Evolutionary conservation across 1,284 basidiomycete genomes (phyloP).

Genomic region (Ustilago tritici): DNA sequence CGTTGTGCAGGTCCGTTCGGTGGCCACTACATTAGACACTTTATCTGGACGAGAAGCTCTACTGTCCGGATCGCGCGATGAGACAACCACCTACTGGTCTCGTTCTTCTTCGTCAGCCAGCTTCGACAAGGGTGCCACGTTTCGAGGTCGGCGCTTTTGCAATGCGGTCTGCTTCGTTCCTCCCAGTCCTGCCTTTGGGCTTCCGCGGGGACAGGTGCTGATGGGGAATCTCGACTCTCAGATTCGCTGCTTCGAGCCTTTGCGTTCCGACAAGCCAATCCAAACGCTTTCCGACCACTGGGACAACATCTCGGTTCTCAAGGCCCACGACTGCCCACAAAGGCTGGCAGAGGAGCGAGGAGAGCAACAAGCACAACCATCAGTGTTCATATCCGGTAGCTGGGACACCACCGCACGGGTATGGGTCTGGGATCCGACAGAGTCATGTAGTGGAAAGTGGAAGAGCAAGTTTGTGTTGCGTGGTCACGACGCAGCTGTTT

Average conservation of each 20-base stretch:
- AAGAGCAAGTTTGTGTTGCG: conserved; percentile 24
- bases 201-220: conserved; percentile 35
- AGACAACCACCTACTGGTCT: conserved; percentile 37
- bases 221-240: conserved; percentile 47
- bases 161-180: conserved; percentile 37
- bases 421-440: conserved; percentile 27
- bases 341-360: neutral
- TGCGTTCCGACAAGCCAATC: conserved; percentile 27
- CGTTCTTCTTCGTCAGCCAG: neutral
- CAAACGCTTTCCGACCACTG: conserved; percentile 50
- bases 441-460: conserved; percentile 24
- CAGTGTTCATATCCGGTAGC: conserved; percentile 45
- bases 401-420: conserved; percentile 54
- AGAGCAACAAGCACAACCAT: neutral
- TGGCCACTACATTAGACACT: conserved; percentile 22
- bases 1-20: conserved; percentile 23
- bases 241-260: conserved; percentile 52
- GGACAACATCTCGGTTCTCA: conserved; percentile 53
- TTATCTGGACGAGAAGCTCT: conserved; percentile 41
- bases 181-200: neutral
- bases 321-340: neutral
- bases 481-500: conserved; percentile 54
- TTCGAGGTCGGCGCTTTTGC: conserved; percentile 32
- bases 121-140: conserved; percentile 24
- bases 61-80: conserved; percentile 41